Evolutionary conservation across 2,329 filamentous ascomycete genomes (phyloP), one percentile per base, ranked within the genome.

Genomic region (Penicillium verrucosum): DNA sequence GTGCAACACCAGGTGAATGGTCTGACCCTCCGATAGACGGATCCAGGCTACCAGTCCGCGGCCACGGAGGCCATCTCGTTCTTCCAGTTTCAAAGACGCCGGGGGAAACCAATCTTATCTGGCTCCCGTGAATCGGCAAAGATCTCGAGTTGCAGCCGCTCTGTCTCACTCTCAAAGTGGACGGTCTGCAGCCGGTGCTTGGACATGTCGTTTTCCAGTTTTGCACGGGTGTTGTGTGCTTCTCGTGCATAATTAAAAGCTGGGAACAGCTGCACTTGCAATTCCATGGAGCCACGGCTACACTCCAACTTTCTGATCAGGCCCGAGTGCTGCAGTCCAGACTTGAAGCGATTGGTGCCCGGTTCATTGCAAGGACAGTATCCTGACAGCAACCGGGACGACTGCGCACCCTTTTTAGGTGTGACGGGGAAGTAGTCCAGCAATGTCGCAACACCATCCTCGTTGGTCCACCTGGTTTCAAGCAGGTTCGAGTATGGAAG

Each of bases 391-490:
- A 69, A 45, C 47, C 65, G 61, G n/a, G 59, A 60, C 1, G 64
- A 59, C 41, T 66, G 67, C 72, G 62, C 78, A 78, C 51, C 77
- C 74, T 81, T 80, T 49, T 80, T 83, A 67, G 83, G 85, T 11
- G 88, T 87, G 1, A 89, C 81, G 0, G 88, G 88, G 62, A 92
- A 90, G 74, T 90, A 92, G 70, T 92, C 89, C 16, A 89, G 78
- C 30, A 92, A 70, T 54, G 89, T 87, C 11, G 89, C 83, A 0
- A 90, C 89, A 1, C 89, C 89, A 54, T 88, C 83, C 64, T 92
- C 89, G 60, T 88, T 83, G 61, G 90, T 87, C 70, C 88, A 91
- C n/a, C 88, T 81, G 1, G 89, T 92, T 70, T 90, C 86, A 2
- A 92, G 77, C 57, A 92, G 87, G 65, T 89, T 90, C 46, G 86